Evolutionary conservation across 495 filamentous ascomycete species (phyloP).

Genomic region (Amphirosellinia nigrospora): DNA sequence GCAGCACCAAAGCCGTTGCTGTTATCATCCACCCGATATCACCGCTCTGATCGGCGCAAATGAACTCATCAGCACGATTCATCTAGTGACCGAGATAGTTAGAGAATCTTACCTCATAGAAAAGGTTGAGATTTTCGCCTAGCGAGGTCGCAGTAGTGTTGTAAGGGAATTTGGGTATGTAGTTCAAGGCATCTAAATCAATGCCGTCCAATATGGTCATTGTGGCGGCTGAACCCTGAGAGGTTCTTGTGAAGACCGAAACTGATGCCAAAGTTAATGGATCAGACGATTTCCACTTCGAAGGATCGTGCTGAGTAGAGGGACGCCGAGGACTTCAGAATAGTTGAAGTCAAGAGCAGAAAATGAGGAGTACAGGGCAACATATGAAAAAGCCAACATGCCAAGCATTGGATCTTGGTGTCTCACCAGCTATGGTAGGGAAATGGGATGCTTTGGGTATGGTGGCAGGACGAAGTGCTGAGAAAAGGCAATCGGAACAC

Average conservation of each 20-base stretch:
- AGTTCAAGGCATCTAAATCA: constrained; percentile 53
- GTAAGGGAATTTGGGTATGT: constrained; percentile 60
- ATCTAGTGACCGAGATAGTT: constrained; percentile 1
- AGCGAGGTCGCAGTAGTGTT: constrained; percentile 69
- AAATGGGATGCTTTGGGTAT: neutral
- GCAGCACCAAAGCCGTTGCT: constrained; percentile 84
- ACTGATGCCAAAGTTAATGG: neutral
- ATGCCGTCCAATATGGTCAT: constrained; percentile 45
- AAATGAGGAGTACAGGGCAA: neutral
- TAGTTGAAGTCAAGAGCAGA: neutral
- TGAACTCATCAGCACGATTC: neutral
- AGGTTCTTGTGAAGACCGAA: neutral
- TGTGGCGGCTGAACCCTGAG: constrained; percentile 28
- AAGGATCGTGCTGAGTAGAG: neutral
- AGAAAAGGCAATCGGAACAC: constrained; percentile 23
- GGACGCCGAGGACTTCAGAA: neutral
- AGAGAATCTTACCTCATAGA: constrained; percentile 68
- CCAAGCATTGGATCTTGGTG: constrained; percentile 20
- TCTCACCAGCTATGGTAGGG: constrained; percentile 18
- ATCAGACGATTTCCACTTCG: neutral
- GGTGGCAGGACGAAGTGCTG: constrained; percentile 13
- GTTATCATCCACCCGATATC: constrained; percentile 94
- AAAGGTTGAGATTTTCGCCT: constrained; percentile 76
- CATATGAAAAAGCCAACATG: constrained; percentile 15
- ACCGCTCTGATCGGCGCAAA: constrained; percentile 62